Conservation (phyloP, 2,329 filamentous ascomycete genomes). For the Lojkania enalia region DNA sequence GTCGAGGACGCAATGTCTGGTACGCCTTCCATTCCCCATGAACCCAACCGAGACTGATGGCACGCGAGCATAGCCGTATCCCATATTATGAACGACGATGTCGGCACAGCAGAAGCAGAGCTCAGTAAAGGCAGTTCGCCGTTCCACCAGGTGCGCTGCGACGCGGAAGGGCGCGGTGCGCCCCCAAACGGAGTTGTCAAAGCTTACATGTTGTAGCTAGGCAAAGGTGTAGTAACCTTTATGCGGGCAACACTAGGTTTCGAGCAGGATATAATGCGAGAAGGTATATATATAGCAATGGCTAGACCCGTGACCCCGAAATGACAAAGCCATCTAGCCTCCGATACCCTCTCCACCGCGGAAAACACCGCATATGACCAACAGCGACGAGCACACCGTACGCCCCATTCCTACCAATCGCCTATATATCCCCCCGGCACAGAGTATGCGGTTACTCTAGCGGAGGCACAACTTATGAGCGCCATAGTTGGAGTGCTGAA, state of each 20-base stretch:
- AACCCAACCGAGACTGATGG: slow-evolving; percentile 24
- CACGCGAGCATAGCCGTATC: slow-evolving; percentile 58
- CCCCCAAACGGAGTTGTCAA: neutral
- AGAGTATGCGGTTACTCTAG: slow-evolving; percentile 82
- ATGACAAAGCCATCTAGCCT: slow-evolving; percentile 53
- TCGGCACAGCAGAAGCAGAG: slow-evolving; percentile 76
- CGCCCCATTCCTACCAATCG: slow-evolving; percentile 58
- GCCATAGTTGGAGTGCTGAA: slow-evolving; percentile 88
- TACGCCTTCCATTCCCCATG: slow-evolving; percentile 21
- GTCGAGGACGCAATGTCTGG: slow-evolving; percentile 54
- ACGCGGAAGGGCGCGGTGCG: slow-evolving; percentile 2
- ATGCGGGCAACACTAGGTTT: slow-evolving; percentile 86
- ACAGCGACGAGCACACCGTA: slow-evolving; percentile 72
- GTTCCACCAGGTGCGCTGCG: slow-evolving; percentile 71
- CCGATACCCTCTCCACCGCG: slow-evolving; percentile 70
- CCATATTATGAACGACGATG: slow-evolving; percentile 86
- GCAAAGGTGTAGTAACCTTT: slow-evolving; percentile 79
- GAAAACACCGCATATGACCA: slow-evolving; percentile 78
- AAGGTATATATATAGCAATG: slow-evolving; percentile 52
- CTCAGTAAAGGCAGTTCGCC: slow-evolving; percentile 74
- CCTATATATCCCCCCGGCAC: slow-evolving; percentile 79
- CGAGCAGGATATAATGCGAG: slow-evolving; percentile 86
- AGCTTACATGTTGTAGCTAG: slow-evolving; percentile 59
- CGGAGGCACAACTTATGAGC: slow-evolving; percentile 85
- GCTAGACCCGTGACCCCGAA: neutral